Base-by-base conservation (phyloP, 2,329 filamentous ascomycete genomes). In the Diaporthe aspalathi region DNA sequence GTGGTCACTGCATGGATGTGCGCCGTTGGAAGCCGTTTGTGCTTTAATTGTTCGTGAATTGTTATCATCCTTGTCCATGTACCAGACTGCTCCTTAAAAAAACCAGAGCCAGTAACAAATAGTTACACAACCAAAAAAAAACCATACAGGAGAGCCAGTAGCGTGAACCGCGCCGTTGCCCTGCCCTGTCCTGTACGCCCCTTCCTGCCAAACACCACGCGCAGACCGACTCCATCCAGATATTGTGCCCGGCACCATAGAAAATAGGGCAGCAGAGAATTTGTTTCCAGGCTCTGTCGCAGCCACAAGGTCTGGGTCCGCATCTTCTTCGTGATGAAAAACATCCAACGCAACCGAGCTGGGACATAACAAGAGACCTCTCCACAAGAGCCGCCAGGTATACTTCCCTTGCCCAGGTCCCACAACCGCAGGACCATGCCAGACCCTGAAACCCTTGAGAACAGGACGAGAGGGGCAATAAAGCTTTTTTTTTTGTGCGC, bases 161-260 rank as follows among this genome's bases (percentile, higher is more conserved):
- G 45, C 52, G 29, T 54, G 29, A 50, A 43, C 47, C 40, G 47
- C 35, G 66, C 66, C 50, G 14, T 67, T 53, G 45, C 54, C 70
- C 47, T 67, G 38, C 24, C 27, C 32, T 38, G 54, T 54, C 27
- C 66, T 47, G 56, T 68, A 60, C 65, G 70, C 65, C 70, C 70
- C 52, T 49, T 62, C 54, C 65, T 47, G 56, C 65, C 32, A 16
- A 68, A 71, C 70, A 68, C 54, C 63, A 24, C 53, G 47, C 43
- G 69, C 66, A 68, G 70, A 63, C 70, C 22, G 62, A 68, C 70
- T 54, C 49, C 67, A 49, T 22, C 57, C 57, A 53, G 29, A 60
- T 24, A 6, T 38, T 49, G 35, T 29, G 32, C 27, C 66, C 17
- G n/a, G 24, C 16, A 27, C 24, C n/a, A 29, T 52, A 45, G 32